Base-by-base conservation (phyloP, 1,139 yeast genomes). In the Taphrina wiesneri region DNA sequence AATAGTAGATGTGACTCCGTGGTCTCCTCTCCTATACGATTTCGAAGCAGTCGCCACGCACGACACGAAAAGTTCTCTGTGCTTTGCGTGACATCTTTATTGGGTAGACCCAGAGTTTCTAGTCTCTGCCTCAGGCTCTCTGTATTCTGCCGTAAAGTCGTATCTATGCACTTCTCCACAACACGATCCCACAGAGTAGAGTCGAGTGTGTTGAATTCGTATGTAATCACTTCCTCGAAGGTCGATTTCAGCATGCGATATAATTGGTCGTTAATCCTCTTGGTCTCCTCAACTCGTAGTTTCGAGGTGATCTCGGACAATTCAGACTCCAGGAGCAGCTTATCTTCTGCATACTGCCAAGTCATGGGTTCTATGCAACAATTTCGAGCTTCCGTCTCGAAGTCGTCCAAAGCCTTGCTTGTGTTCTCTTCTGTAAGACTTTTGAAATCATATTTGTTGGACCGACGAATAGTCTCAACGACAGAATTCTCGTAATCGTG, bases 11-110 rank as follows among this genome's bases (percentile, higher is more conserved):
- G 73, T 23, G 77, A 79, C 26, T 74, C 74, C 51, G 75, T 69
- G 25, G 75, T 71, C 67, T 81, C 82, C 67, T 86, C 88, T 70
- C 82, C 86, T 59, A 87, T 79, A 21, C 84, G 78, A 2, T 80
- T 81, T 69, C 86, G 82, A 70, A 91, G 83, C 34, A 80, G 77
- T 43, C 78, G 74, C 97, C 98, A 92, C 0, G 90, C 82, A 13
- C 56, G 47, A 21, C 43, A 45, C 25, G 34, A 9, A 3, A 52
- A 39, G 3, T 32, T 23, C 5, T 32, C 26, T 11, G 19, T 23
- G 23, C 52, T 25, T 17, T 23, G 15, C 17, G 34, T 11, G 11
- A 15, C 21, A 9, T 71, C 1, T 70, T 70, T 71, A 85, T 86
- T 32, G 77, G 79, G 19, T 2, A 60, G 34, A 9, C 34, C 57